Percentiles rank a stretch among this genome's conserved stretches.
These are phyloP conservation scores for Flaveria ramosissima DNA, from an alignment of 129 eudicot species.

Conservation along the genomic window DNA sequence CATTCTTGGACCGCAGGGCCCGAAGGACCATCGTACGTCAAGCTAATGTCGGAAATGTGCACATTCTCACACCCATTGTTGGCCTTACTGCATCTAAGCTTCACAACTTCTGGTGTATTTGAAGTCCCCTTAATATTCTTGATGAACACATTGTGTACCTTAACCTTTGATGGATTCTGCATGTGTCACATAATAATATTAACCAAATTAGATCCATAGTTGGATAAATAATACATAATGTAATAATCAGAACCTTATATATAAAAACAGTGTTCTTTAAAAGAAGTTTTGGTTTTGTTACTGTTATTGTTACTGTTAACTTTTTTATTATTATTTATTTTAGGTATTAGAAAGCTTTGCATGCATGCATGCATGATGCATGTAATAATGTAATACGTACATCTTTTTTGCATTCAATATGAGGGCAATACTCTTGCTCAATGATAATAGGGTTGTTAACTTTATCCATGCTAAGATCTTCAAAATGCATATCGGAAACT, in stretches of 20 bases:
- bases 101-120: conserved; percentile 37
- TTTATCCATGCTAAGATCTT: conserved; percentile 52
- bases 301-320: too few species aligned
- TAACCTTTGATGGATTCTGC: conserved; percentile 55
- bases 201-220: conserved; percentile 5
- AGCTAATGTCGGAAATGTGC: conserved; percentile 48
- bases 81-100: conserved; percentile 51
- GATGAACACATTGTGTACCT: conserved; percentile 50
- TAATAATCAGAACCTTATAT: too few species aligned
- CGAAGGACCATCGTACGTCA: conserved; percentile 39
- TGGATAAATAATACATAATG: neutral
- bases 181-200: neutral
- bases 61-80: conserved; percentile 57
- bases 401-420: conserved; percentile 35
- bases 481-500: conserved; percentile 46
- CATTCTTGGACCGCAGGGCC: conserved; percentile 49
- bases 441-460: conserved; percentile 52
- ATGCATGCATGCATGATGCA: neutral
- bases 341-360: neutral
- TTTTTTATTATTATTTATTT: too few species aligned
- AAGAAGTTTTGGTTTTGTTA: too few species aligned
- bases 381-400: conserved; percentile 25
- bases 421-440: conserved; percentile 76
- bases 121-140: conserved; percentile 54
- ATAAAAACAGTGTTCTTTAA: too few species aligned